These are phyloP conservation scores for Trichoderma sp. DNA, from an alignment of 2,329 filamentous ascomycete genomes.

Conservation along the genomic window DNA sequence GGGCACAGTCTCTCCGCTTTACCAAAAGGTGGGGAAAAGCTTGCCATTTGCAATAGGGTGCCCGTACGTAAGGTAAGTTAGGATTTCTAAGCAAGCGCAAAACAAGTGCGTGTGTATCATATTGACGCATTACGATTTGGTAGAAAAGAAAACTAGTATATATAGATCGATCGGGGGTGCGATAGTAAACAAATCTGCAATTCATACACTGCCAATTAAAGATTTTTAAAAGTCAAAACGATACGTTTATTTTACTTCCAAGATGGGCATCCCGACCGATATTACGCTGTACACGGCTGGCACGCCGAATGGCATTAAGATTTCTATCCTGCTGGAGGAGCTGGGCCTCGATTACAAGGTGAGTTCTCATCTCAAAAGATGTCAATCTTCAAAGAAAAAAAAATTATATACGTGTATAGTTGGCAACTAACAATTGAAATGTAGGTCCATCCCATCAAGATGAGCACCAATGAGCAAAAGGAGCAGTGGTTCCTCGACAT, in stretches of 20 bases:
- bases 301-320: constrained; percentile 90
- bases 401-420: neutral
- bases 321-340: constrained; percentile 85
- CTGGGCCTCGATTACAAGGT: constrained; percentile 81
- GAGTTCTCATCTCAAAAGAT: neutral
- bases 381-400: too few relatives aligned
- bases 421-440: neutral
- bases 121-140: neutral
- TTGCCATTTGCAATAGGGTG: too few relatives aligned
- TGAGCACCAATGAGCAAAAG: constrained; percentile 78
- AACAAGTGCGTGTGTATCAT: neutral
- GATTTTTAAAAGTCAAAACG: constrained; percentile 29
- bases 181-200: neutral
- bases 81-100: neutral
- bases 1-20: neutral
- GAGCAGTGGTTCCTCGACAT: constrained; percentile 86
- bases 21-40: neutral
- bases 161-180: neutral
- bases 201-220: constrained; percentile 32
- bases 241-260: constrained; percentile 22
- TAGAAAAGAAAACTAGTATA: neutral
- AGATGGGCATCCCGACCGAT: constrained; percentile 51
- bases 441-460: constrained; percentile 65
- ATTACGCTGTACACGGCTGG: constrained; percentile 81
- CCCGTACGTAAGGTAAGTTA: too few relatives aligned